Base-by-base conservation (phyloP, 768 basidiomycete genomes). In the Mycena maculata region DNA sequence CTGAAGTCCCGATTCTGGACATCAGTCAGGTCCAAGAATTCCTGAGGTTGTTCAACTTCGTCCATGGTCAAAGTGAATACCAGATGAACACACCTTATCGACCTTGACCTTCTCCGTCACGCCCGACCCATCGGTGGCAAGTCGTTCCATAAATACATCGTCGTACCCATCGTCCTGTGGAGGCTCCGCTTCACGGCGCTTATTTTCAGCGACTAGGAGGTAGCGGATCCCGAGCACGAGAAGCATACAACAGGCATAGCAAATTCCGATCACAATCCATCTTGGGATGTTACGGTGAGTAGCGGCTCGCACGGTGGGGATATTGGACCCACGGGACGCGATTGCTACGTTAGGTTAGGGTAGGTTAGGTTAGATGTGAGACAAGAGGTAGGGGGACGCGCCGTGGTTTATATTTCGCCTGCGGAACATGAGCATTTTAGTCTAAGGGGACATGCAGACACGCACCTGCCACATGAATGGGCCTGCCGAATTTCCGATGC, bases 261-360 rank as follows among this genome's bases (percentile, higher is more conserved):
- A 91, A 56, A 88, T 74, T 3, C 90, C 87, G 60, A 94, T 93
- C 71, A 94, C 83, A 57, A 85, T 85, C 93, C n/a, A n/a, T n/a
- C n/a, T n/a, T n/a, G n/a, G n/a, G n/a, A n/a, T n/a, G n/a, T n/a
- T n/a, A n/a, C n/a, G n/a, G n/a, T n/a, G n/a, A n/a, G n/a, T n/a
- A n/a, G n/a, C n/a, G n/a, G n/a, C n/a, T n/a, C n/a, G n/a, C n/a
- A n/a, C n/a, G n/a, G n/a, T n/a, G n/a, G n/a, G n/a, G n/a, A n/a
- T n/a, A n/a, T n/a, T n/a, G n/a, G n/a, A n/a, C n/a, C n/a, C 93
- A 94, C 3, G 92, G 93, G 30, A 93, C 76, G 61, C 84, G 89
- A 69, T 93, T 91, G 52, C n/a, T n/a, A n/a, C n/a, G n/a, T n/a
- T n/a, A n/a, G n/a, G n/a, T n/a, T n/a, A n/a, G n/a, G n/a, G n/a